Evolutionary conservation across 2,329 filamentous ascomycete genomes (phyloP), one percentile per base, ranked within the genome.

Genomic region (Arthrinium phaeospermum): DNA sequence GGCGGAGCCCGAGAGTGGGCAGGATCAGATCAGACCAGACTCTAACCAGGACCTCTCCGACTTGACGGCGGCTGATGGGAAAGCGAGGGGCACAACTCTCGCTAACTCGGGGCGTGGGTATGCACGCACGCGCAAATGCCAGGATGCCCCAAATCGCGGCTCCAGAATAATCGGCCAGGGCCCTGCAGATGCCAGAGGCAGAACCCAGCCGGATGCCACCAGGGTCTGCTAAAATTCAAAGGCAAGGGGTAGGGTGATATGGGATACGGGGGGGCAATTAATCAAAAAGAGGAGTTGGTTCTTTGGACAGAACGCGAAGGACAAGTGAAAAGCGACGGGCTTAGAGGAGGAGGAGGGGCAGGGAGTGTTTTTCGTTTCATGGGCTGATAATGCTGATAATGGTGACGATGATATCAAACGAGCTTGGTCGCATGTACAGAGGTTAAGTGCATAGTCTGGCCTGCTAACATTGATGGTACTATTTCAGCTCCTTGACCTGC

Each of bases 351-450:
- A 19, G 57, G 57, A 64, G 57, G 34, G 57, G 57, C 34, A 64
- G 30, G 19, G 19, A 24, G 34, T 41, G 16, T 64, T 64, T 64
- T 64, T 64, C 57, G 57, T 64, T 64, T 64, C 57, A 64, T 64
- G 34, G 57, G n/a, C 34, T 22, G 30, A 64, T 64, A 64, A 64
- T 64, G n/a, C 34, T 22, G 30, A 64, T 64, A 64, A 64, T 64
- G 57, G 57, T 64, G 57, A 64, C 57, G 57, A 64, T 64, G 57
- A 41, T 64, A 64, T 64, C 57, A 64, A 64, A 64, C 57, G 8
- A n/a, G 30, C 57, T 64, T 64, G 57, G 57, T 64, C 57, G 57
- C 57, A 64, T 64, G 57, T 64, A 64, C 57, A 64, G 57, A 24
- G 16, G 7, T 22, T 22, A 30, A 30, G 27, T 30, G 27, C 27